A percentile compares a stretch with the other conserved stretches of the same genome.
Conservation (phyloP, 331 rosid species). For the Rhamnella rubrinervis region DNA sequence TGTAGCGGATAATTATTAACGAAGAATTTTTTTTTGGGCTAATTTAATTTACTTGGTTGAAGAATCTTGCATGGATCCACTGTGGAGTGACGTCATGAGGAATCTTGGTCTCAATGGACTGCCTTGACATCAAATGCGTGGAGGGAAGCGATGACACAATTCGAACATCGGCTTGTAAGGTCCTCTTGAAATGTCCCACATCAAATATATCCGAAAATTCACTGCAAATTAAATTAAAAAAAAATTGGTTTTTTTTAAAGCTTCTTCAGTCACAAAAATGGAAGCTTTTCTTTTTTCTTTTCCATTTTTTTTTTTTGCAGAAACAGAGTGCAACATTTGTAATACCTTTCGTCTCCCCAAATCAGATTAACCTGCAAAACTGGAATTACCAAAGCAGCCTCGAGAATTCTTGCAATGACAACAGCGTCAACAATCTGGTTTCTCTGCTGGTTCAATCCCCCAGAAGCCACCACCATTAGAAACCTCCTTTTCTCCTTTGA, state of each 20-base stretch:
- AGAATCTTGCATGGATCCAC: slow-evolving; percentile 48
- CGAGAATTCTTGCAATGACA: slow-evolving; percentile 54
- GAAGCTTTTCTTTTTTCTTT: background rate
- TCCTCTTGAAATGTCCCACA: slow-evolving; percentile 44
- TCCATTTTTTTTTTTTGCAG: too few relatives aligned
- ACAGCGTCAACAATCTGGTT: slow-evolving; percentile 61
- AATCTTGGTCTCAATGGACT: slow-evolving; percentile 34
- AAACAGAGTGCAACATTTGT: too few relatives aligned
- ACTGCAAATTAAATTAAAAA: slow-evolving; percentile 26
- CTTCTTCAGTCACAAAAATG: background rate
- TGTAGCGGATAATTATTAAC: too few relatives aligned
- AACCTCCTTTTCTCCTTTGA: slow-evolving; percentile 46
- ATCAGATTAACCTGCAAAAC: slow-evolving; percentile 50
- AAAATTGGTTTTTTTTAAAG: background rate
- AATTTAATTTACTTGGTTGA: slow-evolving; percentile 26
- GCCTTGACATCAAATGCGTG: slow-evolving; percentile 46
- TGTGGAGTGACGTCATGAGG: slow-evolving; percentile 46
- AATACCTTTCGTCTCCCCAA: slow-evolving; percentile 65
- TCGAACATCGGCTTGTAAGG: slow-evolving; percentile 50
- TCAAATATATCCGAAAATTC: slow-evolving; percentile 59
- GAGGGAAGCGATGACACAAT: slow-evolving; percentile 48
- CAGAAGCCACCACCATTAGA: slow-evolving; percentile 52
- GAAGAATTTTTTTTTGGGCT: too few relatives aligned
- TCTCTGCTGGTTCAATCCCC: slow-evolving; percentile 64
- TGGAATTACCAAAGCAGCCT: slow-evolving; percentile 53